Percentiles rank a stretch among this genome's conserved stretches.
Conservation (phyloP, 2,329 filamentous ascomycete species). For the Myriangium duriaei region DNA sequence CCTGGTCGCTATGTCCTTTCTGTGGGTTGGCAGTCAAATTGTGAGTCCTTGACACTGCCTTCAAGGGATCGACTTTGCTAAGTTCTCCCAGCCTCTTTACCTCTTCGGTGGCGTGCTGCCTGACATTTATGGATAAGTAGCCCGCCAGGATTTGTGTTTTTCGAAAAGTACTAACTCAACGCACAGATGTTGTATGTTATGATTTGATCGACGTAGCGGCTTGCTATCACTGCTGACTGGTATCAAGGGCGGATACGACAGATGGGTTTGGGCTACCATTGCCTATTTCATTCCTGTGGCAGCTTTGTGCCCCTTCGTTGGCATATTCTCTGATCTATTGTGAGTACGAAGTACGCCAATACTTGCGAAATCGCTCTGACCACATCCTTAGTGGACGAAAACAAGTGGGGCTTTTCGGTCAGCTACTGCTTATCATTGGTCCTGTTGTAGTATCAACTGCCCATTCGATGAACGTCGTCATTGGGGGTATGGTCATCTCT, state of each 20-base stretch:
- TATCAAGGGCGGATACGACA: constrained; percentile 1
- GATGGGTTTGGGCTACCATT: not conserved
- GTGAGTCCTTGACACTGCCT: too few species aligned
- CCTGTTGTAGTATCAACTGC: not conserved
- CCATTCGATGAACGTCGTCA: not conserved
- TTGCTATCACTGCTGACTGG: too few species aligned
- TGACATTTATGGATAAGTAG: constrained; percentile 29
- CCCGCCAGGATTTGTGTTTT: not conserved
- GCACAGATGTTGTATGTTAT: too few species aligned
- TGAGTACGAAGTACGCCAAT: too few species aligned
- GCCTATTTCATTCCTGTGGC: not conserved
- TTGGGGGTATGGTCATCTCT: not conserved
- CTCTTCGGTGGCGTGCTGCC: constrained; percentile 30
- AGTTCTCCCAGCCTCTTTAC: too few species aligned
- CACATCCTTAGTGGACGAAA: too few species aligned
- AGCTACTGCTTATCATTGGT: not conserved
- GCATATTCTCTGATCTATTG: not conserved
- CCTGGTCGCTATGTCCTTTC: constrained; percentile 45
- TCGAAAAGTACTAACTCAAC: not conserved
- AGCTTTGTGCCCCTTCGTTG: not conserved
- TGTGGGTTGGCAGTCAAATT: constrained; percentile 50
- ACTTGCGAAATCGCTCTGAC: too few species aligned
- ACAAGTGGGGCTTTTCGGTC: not conserved
- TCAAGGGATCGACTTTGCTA: too few species aligned
- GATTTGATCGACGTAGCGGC: too few species aligned